Conservation (phyloP, 371 early-diverging fungal genomes). For the Mycotypha africana region DNA sequence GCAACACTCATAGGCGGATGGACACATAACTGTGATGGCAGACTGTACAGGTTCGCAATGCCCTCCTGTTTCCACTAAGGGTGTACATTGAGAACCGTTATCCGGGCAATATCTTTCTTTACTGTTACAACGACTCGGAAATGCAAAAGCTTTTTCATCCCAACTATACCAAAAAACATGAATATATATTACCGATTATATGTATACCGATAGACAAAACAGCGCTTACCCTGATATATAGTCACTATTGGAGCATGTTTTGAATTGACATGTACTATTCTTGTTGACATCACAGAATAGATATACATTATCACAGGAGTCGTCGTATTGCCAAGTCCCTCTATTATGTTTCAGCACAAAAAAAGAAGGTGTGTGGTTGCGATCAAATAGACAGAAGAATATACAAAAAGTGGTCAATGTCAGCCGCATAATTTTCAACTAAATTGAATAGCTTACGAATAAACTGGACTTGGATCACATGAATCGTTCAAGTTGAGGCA, state of each 20-base stretch:
- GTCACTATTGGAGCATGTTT: conserved; percentile 21
- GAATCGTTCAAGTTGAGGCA: conserved; percentile 10
- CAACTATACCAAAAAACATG: conserved; percentile 4
- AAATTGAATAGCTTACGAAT: too few relatives aligned
- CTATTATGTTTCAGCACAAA: not conserved
- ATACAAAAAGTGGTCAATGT: too few relatives aligned
- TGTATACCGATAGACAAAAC: not conserved
- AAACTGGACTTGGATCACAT: conserved; percentile 14
- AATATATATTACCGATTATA: not conserved
- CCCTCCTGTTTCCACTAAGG: conserved; percentile 6
- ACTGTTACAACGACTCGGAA: conserved; percentile 17
- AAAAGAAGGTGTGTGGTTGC: too few relatives aligned
- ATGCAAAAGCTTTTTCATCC: conserved; percentile 9
- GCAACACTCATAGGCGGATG: too few relatives aligned
- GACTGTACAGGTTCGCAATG: conserved; percentile 18
- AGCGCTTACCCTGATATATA: conserved; percentile 20
- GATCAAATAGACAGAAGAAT: too few relatives aligned
- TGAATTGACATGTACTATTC: conserved; percentile 18
- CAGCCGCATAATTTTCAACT: too few relatives aligned
- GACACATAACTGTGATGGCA: too few relatives aligned
- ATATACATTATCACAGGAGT: conserved; percentile 21
- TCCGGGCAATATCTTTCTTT: conserved; percentile 24
- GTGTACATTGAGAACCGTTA: conserved; percentile 15
- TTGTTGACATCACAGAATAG: conserved; percentile 15
- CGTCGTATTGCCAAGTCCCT: conserved; percentile 18